Evolutionary conservation across 306 rosid genomes (phyloP).

Genomic region (Acacia crassicarpa): DNA sequence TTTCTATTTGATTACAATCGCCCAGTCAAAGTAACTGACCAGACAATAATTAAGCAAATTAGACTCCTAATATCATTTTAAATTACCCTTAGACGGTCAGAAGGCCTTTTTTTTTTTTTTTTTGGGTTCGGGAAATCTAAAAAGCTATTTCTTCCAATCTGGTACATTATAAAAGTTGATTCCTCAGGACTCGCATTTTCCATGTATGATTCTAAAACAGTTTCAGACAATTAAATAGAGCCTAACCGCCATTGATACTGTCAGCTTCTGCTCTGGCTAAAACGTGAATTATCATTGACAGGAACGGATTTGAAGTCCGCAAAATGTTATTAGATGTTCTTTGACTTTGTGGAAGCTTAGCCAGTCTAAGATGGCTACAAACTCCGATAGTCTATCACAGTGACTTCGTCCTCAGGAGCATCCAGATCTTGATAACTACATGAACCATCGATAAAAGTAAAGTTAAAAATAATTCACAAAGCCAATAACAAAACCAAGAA

Average conservation of each 20-base stretch:
- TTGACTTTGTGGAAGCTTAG: background rate
- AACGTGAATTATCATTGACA: background rate
- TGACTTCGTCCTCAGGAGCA: conserved; percentile 95
- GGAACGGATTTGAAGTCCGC: conserved; percentile 6
- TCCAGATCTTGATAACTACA: conserved; percentile 97
- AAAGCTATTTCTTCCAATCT: background rate
- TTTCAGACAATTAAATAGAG: conserved; percentile 11
- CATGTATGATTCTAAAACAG: conserved; percentile 9
- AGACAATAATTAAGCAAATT: conserved; percentile 6
- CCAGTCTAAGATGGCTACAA: conserved; percentile 46
- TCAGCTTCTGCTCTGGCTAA: conserved; percentile 5
- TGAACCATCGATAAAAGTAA: conserved; percentile 20
- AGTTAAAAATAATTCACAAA: conserved; percentile 9
- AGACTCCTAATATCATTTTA: background rate
- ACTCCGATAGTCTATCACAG: conserved; percentile 97
- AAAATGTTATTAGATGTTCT: conserved; percentile 13
- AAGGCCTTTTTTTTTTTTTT: background rate
- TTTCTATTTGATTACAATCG: background rate
- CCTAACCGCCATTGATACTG: conserved; percentile 25
- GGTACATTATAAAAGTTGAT: conserved; percentile 11
- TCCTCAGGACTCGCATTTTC: conserved; percentile 12
- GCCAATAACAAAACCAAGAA: background rate
- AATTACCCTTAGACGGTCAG: background rate
- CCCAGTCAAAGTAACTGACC: background rate
- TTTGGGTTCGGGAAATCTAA: conserved; percentile 12